Conservation (phyloP, 768 basidiomycete species). For the Sarcodon sp. region DNA sequence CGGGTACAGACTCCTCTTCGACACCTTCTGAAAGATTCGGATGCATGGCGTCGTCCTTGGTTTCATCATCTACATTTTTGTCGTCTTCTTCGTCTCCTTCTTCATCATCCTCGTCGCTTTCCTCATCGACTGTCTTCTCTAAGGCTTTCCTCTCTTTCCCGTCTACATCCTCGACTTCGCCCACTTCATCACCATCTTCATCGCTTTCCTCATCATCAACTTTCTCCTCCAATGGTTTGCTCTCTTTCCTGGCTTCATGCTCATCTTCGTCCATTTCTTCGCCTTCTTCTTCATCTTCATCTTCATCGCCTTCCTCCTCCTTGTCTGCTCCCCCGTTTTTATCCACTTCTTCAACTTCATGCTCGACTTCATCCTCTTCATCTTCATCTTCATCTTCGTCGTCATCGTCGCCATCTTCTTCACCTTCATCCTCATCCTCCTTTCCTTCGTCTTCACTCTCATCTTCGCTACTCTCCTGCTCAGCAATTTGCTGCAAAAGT, state of each 20-base stretch:
- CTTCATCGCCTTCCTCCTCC: conserved; percentile 12
- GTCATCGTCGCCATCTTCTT: conserved; percentile 13
- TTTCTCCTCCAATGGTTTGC: conserved; percentile 1
- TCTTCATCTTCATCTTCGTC: conserved; percentile 7
- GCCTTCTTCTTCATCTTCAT: conserved; percentile 2
- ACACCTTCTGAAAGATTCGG: neutral
- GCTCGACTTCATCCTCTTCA: conserved; percentile 3
- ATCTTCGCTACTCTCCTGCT: conserved; percentile 50
- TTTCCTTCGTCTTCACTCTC: conserved; percentile 16
- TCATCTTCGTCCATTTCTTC: neutral
- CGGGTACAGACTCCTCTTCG: neutral
- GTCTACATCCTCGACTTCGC: conserved; percentile 9
- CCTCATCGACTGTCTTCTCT: conserved; percentile 6
- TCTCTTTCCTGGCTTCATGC: neutral
- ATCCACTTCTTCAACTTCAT: conserved; percentile 11
- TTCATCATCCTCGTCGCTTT: conserved; percentile 11
- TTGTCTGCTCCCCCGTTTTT: conserved; percentile 9
- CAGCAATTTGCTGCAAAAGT: conserved; percentile 76
- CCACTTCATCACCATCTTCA: conserved; percentile 17
- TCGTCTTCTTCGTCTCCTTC: conserved; percentile 10
- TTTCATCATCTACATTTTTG: neutral
- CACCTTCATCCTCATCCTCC: neutral
- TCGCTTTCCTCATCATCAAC: conserved; percentile 13
- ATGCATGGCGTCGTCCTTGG: neutral
- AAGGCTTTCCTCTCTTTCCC: neutral